Conservation (phyloP, 164 flowering plant genomes). For the Tinospora cordifolia region DNA sequence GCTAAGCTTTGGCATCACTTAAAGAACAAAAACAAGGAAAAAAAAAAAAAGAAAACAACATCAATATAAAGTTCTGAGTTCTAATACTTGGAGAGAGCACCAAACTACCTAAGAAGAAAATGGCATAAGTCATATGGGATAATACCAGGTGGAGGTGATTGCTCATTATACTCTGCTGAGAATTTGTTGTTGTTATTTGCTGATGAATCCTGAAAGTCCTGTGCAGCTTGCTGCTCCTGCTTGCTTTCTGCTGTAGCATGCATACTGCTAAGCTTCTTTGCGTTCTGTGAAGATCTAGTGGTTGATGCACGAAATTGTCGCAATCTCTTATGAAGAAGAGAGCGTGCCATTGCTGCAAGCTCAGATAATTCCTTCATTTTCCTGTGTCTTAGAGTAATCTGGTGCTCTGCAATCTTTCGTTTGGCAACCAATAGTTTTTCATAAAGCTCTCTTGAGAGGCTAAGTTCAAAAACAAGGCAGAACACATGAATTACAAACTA, state of each 20-base stretch:
- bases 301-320: conserved; percentile 39
- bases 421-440: conserved; percentile 37
- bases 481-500: background rate
- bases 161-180: conserved; percentile 11
- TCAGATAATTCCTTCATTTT: conserved; percentile 50
- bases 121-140: background rate
- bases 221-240: conserved; percentile 16
- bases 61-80: background rate
- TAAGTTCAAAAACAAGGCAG: conserved; percentile 19
- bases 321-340: conserved; percentile 49
- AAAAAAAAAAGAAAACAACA: no score
- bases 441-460: conserved; percentile 55
- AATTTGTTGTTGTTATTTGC: conserved; percentile 10
- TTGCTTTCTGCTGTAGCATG: conserved; percentile 5
- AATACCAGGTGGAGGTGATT: conserved; percentile 35
- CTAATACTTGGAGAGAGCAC: background rate
- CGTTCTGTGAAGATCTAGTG: conserved; percentile 19
- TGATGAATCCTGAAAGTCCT: conserved; percentile 4
- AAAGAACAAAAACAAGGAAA: background rate
- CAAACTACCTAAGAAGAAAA: background rate
- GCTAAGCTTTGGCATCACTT: background rate
- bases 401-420: conserved; percentile 45
- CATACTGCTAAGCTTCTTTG: conserved; percentile 11
- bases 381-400: conserved; percentile 27
- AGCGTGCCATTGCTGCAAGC: conserved; percentile 58